Base-by-base conservation (phyloP, 2,329 filamentous ascomycete genomes). In the Botryosphaeria dothidea region DNA sequence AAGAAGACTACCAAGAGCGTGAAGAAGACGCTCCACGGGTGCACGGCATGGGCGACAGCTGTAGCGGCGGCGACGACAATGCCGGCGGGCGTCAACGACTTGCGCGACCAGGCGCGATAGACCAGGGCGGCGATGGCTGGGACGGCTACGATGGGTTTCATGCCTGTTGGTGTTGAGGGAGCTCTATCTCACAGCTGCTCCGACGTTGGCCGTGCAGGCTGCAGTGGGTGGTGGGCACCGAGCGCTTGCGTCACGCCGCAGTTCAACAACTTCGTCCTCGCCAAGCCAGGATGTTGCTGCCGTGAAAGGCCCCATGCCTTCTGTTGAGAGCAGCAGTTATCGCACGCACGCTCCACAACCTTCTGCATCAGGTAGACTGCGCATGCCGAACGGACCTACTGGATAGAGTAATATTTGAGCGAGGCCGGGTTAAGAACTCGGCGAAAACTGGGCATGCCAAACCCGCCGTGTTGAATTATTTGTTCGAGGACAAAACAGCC, bases 11-110 rank as follows among this genome's bases (percentile, higher is more conserved):
- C 85, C 1, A 98, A 84, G 11, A 97, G 84, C 29, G 86, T 86
- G 79, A 97, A 96, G n/a, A 92, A 93, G n/a, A 93, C 82, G 66
- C 91, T 92, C 90, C 92, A 97, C 3, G 94, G 94, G 77, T 98
- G 93, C n/a, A 93, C 80, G 17, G 93, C 92, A 77, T 99, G 95
- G 11, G 90, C 86, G 51, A 85, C 77, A 3, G 92, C 93, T 3
- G 93, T 96, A 48, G 90, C 71, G 4, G 84, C 82, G 3, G 94
- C 94, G 13, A 86, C 85, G 41, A 90, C 70, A 70, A 97, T 86
- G 67, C 93, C 94, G 6, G 84, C 80, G 0, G 90, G 86, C 0
- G 94, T 98, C 43, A 99, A 85, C 25, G 90, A 93, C 64, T 78
- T 79, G 23, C 74, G 70, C 3, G 76, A 78, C 68, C 72, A 79